Conservation (phyloP, 345 rosid genomes). For the Gossypium rotundifolium region DNA sequence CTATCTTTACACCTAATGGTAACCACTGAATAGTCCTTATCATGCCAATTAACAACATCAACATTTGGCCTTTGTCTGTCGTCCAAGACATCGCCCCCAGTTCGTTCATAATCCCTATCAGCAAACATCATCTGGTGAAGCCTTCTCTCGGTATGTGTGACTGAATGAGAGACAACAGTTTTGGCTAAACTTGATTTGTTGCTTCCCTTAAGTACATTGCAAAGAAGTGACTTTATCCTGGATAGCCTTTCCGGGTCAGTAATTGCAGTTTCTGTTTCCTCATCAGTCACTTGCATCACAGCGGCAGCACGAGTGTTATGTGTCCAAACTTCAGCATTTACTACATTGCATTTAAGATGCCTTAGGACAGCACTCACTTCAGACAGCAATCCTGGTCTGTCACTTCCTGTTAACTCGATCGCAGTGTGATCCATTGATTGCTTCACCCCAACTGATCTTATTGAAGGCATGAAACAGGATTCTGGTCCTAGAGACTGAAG, state of each 20-base stretch:
- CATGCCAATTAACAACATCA: constrained; percentile 68
- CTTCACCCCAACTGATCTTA: constrained; percentile 67
- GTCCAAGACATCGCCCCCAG: constrained; percentile 37
- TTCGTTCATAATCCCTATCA: constrained; percentile 79
- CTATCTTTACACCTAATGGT: constrained; percentile 82
- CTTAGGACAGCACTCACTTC: constrained; percentile 82
- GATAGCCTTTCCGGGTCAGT: constrained; percentile 58
- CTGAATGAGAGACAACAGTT: constrained; percentile 57
- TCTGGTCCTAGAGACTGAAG: constrained; percentile 77
- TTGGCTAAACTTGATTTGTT: constrained; percentile 59
- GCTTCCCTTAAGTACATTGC: constrained; percentile 77
- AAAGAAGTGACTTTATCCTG: constrained; percentile 56
- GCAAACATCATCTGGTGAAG: constrained; percentile 99
- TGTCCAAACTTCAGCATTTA: constrained; percentile 91
- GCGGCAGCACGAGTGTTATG: constrained; percentile 90
- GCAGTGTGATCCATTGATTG: constrained; percentile 62
- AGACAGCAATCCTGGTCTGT: constrained; percentile 87
- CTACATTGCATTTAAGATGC: constrained; percentile 74
- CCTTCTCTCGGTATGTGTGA: constrained; percentile 73
- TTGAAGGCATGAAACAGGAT: constrained; percentile 58
- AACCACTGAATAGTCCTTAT: constrained; percentile 79
- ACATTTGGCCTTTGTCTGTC: constrained; percentile 67
- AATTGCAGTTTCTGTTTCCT: constrained; percentile 58
- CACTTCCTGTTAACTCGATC: constrained; percentile 82
- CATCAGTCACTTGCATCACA: constrained; percentile 80